Base-by-base conservation (phyloP, 2,329 filamentous ascomycete genomes). In the Alternaria angustiovoidea region DNA sequence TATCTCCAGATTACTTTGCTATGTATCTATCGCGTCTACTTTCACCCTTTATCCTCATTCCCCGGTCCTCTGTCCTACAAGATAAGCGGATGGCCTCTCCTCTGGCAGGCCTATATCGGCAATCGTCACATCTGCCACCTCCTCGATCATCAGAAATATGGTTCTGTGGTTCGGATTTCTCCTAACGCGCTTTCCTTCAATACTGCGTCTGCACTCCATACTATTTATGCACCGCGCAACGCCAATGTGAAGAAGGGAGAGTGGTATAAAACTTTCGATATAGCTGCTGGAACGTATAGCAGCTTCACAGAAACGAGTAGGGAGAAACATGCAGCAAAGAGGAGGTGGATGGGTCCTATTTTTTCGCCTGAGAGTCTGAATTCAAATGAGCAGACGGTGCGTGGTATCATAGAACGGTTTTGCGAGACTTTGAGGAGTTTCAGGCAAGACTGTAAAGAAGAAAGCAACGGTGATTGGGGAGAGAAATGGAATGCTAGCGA, bases 211-310 rank as follows among this genome's bases (percentile, higher is more conserved):
- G 64, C 71, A 0, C 52, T 71, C n/a, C 65, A 62, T 49, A 64
- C 69, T 20, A 74, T 75, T 12, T 73, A 74, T 30, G 69, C 66
- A 2, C 57, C 65, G 12, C 73, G 76, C 65, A 75, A 74, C 36
- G 75, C 79, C 38, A 81, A 83, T 64, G 78, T 83, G 16, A 75
- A 79, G 41, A 84, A 84, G 60, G 77, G 79, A 5, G 71, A 78
- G 41, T 82, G 79, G 66, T 84, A 84, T 64, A 75, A 75, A 26
- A 79, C 81, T 4, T 81, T 83, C 61, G 76, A 78, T 20, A 71
- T 78, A 4, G 75, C 74, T 11, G 75, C 76, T 12, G 73, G 77
- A 51, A 68, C 76, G 26, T 75, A 75, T 63, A 81, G 74, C 59
- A 81, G 78, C 2, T 77, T 81, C 62, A 78, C 72, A 14, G 69